These are phyloP conservation scores for Bruguiera hainesii DNA, from an alignment of 441 rosid genomes.

Conservation along the genomic window DNA sequence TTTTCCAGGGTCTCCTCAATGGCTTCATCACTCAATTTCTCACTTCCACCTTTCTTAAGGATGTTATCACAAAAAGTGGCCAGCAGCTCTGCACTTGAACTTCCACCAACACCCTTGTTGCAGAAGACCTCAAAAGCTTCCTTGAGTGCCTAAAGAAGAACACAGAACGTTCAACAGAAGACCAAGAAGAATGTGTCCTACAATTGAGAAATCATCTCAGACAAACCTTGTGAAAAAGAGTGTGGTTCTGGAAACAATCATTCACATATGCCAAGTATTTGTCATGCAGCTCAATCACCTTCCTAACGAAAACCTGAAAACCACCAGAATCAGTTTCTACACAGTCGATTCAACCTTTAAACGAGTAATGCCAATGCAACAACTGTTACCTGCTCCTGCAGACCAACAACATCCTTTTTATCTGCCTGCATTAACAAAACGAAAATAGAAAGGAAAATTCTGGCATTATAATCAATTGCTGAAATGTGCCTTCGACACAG, in stretches of 20 bases:
- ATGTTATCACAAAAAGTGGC: constrained; percentile 95
- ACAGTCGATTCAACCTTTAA: background rate
- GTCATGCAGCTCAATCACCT: constrained; percentile 87
- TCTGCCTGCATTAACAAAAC: constrained; percentile 42
- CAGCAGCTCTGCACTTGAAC: constrained; percentile 90
- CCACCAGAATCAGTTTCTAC: constrained; percentile 16
- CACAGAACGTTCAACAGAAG: constrained; percentile 11
- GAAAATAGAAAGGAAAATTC: background rate
- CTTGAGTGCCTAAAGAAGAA: constrained; percentile 64
- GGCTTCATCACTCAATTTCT: constrained; percentile 92
- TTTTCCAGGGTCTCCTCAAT: constrained; percentile 94
- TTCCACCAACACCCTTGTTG: constrained; percentile 88
- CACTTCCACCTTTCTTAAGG: constrained; percentile 95
- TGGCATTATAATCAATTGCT: constrained; percentile 12
- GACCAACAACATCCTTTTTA: constrained; percentile 59
- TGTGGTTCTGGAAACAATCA: constrained; percentile 80
- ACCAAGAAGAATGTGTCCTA: background rate
- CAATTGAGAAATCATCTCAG: constrained; percentile 1
- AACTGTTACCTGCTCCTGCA: constrained; percentile 71
- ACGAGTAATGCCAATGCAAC: background rate
- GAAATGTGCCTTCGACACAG: background rate
- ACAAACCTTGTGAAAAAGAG: constrained; percentile 88
- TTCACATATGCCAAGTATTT: constrained; percentile 84
- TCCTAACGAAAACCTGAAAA: constrained; percentile 82
- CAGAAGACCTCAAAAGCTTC: constrained; percentile 96